Evolutionary conservation across 495 filamentous ascomycete genomes (phyloP).

Genomic region (Trichocladium antarcticum): DNA sequence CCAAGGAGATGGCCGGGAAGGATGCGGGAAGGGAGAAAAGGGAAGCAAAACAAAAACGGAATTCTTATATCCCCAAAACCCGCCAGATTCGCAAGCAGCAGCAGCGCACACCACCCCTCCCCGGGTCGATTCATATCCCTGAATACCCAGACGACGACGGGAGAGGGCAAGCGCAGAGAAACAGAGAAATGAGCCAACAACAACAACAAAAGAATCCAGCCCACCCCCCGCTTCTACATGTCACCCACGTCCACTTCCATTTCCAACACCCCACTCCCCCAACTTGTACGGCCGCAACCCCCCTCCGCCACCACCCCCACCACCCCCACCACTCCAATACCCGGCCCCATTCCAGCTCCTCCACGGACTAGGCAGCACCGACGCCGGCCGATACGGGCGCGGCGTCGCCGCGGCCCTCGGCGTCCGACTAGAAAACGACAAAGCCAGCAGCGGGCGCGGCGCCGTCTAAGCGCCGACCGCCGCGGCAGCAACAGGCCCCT

Average conservation of each 20-base stretch:
- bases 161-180: too few species aligned
- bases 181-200: too few species aligned
- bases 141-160: background rate
- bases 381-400: constrained; percentile 1
- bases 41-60: background rate
- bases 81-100: too few species aligned
- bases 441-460: constrained; percentile 2
- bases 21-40: too few species aligned
- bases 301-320: background rate
- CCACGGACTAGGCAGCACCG: constrained; percentile 15
- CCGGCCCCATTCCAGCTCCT: constrained; percentile 8
- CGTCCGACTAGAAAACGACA: too few species aligned
- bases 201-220: too few species aligned
- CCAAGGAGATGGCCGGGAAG: too few species aligned
- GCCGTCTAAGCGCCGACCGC: constrained; percentile 26
- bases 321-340: background rate
- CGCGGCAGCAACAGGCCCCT: constrained; percentile 6
- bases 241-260: constrained; percentile 2
- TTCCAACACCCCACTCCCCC: constrained; percentile 1
- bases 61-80: background rate
- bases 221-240: too few species aligned
- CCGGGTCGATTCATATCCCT: constrained; percentile 5
- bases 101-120: constrained; percentile 1
- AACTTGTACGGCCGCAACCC: background rate
- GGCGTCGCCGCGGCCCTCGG: too few species aligned